Evolutionary conservation across 2,329 filamentous ascomycete genomes (phyloP).

Genomic region (Fusarium pininemorale): DNA sequence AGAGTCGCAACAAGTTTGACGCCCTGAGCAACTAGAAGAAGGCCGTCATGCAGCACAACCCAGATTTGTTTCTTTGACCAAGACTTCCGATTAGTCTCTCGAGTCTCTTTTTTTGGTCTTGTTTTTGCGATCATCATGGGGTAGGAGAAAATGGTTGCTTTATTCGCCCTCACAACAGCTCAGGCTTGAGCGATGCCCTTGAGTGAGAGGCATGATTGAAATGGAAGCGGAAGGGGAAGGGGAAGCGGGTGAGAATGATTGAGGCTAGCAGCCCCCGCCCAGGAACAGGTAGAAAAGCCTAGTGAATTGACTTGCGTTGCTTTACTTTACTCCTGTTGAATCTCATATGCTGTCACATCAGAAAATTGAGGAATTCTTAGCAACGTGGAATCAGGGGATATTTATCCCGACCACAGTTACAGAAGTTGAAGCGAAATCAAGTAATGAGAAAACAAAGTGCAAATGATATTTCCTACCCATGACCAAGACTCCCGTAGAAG

Average conservation of each 20-base stretch:
- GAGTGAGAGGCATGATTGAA: not conserved
- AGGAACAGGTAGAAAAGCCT: not conserved
- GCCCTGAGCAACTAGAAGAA: not conserved
- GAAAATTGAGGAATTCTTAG: not conserved
- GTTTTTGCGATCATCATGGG: not conserved
- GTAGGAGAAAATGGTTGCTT: not conserved
- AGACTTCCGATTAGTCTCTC: not conserved
- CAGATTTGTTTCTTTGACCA: not conserved
- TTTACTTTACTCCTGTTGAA: not conserved
- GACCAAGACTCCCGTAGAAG: slow-evolving; percentile 39
- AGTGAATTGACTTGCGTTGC: not conserved
- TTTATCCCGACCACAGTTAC: not conserved
- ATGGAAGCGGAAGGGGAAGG: not conserved
- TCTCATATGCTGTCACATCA: not conserved
- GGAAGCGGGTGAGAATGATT: not conserved
- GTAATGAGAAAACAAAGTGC: slow-evolving; percentile 27
- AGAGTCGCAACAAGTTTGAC: slow-evolving; percentile 35
- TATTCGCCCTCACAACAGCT: not conserved
- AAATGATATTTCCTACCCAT: slow-evolving; percentile 44
- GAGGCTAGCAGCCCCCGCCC: not conserved
- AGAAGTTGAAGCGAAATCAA: not conserved
- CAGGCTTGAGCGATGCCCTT: not conserved
- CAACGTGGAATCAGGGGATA: not conserved
- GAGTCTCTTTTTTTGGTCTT: not conserved
- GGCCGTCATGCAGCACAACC: not conserved